A percentile compares a stretch with the other conserved stretches of the same genome.
Evolutionary conservation across 495 filamentous ascomycete genomes (phyloP).

Genomic region (Tuber umbilicatum): DNA sequence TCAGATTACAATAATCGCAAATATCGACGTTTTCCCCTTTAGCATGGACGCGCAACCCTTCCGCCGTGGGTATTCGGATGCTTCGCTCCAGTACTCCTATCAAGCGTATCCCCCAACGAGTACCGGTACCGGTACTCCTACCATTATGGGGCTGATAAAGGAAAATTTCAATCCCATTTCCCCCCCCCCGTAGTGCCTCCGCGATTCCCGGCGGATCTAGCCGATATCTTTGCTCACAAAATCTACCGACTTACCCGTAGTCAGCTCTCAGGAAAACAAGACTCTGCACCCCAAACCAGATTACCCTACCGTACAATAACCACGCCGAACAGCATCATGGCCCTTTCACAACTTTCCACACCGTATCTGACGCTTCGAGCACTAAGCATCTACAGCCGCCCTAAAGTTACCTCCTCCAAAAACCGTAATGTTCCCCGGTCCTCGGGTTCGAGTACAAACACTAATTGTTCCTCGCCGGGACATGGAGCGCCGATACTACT

Average conservation of each 20-base stretch:
- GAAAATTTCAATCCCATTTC: background rate
- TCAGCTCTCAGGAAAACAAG: no score
- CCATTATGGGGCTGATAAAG: background rate
- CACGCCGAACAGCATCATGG: background rate
- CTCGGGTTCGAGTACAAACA: background rate
- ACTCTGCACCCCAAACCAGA: no score
- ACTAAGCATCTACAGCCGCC: background rate
- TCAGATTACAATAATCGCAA: background rate
- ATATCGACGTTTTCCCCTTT: background rate
- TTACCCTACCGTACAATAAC: no score
- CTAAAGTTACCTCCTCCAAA: background rate
- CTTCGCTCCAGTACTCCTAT: background rate
- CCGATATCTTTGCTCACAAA: background rate
- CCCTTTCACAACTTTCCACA: background rate
- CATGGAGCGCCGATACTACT: background rate
- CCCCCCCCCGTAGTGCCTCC: background rate
- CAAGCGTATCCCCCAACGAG: background rate
- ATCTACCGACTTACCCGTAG: no score
- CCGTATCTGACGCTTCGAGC: background rate
- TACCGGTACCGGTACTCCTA: background rate
- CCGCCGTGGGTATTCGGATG: background rate
- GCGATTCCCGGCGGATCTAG: background rate
- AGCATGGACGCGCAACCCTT: background rate
- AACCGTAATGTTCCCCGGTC: background rate
- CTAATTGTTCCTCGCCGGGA: background rate